These are phyloP conservation scores for Raphanus sativus DNA, from an alignment of 345 rosid genomes.

Conservation along the genomic window DNA sequence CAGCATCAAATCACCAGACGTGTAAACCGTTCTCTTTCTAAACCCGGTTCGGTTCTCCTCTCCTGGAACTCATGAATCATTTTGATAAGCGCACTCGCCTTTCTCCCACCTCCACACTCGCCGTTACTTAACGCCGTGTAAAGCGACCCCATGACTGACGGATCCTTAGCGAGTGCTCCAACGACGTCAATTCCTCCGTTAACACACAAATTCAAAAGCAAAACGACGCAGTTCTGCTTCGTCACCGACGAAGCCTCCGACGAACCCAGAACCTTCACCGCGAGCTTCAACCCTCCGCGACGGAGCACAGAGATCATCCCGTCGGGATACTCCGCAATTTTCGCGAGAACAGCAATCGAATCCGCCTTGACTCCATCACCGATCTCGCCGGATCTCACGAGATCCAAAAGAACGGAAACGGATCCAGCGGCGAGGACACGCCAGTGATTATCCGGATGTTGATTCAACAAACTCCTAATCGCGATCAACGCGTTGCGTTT, in stretches of 20 bases:
- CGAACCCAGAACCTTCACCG: constrained; percentile 45
- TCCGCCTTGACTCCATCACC: constrained; percentile 54
- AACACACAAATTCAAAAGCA: constrained; percentile 66
- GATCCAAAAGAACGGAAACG: constrained; percentile 54
- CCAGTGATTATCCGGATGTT: constrained; percentile 55
- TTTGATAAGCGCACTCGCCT: constrained; percentile 63
- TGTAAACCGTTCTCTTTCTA: constrained; percentile 56
- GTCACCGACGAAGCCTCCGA: constrained; percentile 49
- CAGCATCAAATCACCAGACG: constrained; percentile 44
- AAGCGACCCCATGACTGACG: constrained; percentile 62
- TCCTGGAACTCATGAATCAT: constrained; percentile 71
- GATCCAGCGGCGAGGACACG: constrained; percentile 59
- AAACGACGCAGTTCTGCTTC: constrained; percentile 62
- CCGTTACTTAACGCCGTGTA: constrained; percentile 70
- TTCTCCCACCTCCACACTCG: constrained; percentile 66
- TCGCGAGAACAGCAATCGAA: constrained; percentile 65
- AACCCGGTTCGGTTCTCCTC: constrained; percentile 43
- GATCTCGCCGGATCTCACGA: constrained; percentile 42
- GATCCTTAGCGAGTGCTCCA: constrained; percentile 46
- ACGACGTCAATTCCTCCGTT: constrained; percentile 69
- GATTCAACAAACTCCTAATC: constrained; percentile 56
- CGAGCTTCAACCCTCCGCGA: constrained; percentile 48
- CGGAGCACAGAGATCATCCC: constrained; percentile 57
- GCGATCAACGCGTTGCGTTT: constrained; percentile 76
- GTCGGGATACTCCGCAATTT: constrained; percentile 61